Conservation (phyloP, 1,284 basidiomycete species). For the Abortiporus biennis region DNA sequence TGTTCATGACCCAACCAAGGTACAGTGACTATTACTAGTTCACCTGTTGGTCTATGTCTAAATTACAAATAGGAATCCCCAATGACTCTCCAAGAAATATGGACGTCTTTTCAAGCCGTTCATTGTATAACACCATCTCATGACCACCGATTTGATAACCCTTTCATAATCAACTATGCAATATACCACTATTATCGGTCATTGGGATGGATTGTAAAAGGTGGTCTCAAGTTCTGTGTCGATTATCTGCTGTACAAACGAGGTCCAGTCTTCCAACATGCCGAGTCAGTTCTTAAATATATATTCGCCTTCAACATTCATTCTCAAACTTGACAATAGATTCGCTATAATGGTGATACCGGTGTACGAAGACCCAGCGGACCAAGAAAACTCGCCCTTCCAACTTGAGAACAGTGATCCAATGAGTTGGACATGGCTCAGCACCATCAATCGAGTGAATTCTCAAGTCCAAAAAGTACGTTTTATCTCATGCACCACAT, state of each 20-base stretch:
- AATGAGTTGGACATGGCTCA: slow-evolving; percentile 93
- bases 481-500: too few species aligned
- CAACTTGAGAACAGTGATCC: slow-evolving; percentile 61
- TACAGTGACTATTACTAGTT: too few species aligned
- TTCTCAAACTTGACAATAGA: slow-evolving; percentile 33
- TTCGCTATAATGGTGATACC: slow-evolving; percentile 89
- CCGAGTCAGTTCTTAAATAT: slow-evolving; percentile 61
- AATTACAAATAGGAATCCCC: slow-evolving; percentile 1
- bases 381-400: slow-evolving; percentile 58
- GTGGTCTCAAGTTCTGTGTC: slow-evolving; percentile 95
- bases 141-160: slow-evolving; percentile 72
- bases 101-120: slow-evolving; percentile 51
- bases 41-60: too few species aligned
- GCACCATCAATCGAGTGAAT: slow-evolving; percentile 95
- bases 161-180: slow-evolving; percentile 87
- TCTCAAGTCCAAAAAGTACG: slow-evolving; percentile 92
- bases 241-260: slow-evolving; percentile 94
- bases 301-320: background rate
- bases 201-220: slow-evolving; percentile 96
- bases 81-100: slow-evolving; percentile 51
- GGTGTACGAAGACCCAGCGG: slow-evolving; percentile 78
- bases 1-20: slow-evolving; percentile 60
- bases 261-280: slow-evolving; percentile 93
- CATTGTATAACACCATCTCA: slow-evolving; percentile 23
- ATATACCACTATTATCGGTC: slow-evolving; percentile 95